A percentile compares a stretch with the other conserved stretches of the same genome.
Conservation (phyloP, 139 green algal species). For the Asterochloris sp. region DNA sequence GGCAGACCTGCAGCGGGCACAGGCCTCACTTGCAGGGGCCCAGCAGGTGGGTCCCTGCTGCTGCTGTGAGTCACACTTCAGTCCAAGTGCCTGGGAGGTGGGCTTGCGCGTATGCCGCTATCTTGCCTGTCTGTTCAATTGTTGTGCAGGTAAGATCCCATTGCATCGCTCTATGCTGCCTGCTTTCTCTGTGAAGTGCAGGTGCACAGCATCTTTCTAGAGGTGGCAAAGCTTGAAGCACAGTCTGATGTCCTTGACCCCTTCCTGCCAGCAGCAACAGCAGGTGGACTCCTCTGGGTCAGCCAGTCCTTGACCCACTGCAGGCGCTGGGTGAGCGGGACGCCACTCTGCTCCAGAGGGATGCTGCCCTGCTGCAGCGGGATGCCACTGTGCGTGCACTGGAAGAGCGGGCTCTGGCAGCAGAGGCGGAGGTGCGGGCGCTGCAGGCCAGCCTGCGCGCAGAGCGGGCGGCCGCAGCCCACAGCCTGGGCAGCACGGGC, state of each 20-base stretch:
- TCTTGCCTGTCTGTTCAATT: no score
- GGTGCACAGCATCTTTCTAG: no score
- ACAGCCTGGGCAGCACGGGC: background rate
- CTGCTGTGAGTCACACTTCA: no score
- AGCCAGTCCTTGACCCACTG: background rate
- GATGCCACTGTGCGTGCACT: background rate
- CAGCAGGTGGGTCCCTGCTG: no score
- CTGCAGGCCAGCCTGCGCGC: background rate
- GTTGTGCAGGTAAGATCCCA: no score
- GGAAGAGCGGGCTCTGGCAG: conserved; percentile 7
- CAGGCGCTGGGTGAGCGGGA: background rate
- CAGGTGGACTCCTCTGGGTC: background rate
- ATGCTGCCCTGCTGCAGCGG: background rate
- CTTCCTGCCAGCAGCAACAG: background rate
- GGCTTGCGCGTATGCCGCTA: no score
- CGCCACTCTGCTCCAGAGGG: background rate
- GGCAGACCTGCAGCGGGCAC: no score
- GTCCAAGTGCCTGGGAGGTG: no score
- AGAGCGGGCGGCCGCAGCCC: background rate
- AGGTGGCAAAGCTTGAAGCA: background rate
- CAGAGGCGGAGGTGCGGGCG: conserved; percentile 15
- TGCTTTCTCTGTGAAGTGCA: no score
- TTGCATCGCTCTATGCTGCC: no score
- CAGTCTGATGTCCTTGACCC: background rate
- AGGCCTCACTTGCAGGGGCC: no score